Evolutionary conservation across 108 stramenopile genomes (phyloP), one percentile per base, ranked within the genome.

Genomic region (Nitzschia sp.): DNA sequence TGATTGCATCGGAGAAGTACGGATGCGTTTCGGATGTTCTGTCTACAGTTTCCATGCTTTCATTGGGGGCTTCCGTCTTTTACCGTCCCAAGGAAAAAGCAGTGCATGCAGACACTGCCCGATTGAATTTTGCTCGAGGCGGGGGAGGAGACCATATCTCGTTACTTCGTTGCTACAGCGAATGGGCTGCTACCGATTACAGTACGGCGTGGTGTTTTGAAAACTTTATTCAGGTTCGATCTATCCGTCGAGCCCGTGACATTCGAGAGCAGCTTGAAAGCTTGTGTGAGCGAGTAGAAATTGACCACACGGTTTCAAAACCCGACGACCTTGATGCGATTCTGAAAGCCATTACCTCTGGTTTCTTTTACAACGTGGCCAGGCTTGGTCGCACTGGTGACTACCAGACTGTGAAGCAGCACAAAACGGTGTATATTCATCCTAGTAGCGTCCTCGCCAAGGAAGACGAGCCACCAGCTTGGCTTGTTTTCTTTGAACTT

Each of bases 201-300:
- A 95, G 89, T 61, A 83, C 93, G 5, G 95, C 90, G 55, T 99
- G 99, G 99, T 99, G 99, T 80, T 95, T 96, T 76, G 99, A 99
- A 64, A 98, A 99, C 68, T 99, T 86, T 66, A 93, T 98, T 4
- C 99, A 99, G 74, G 90, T 97, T 4, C 82, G 88, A 27, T 95
- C 84, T 75, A 95, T 99, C 58, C 86, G 87, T 58, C 86, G 94
- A 54, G 99, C 99, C 15, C 75, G 98, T 23, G 99, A 98, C 61
- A 93, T 99, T 53, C 93, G 98, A 23, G 98, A 98, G 65, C 99
- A 99, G 77, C 85, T 99, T 28, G 96, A 95, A 69, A 95, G 95
- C 24, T 85, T 99, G 21, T 98, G 98, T 76, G 99, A 99, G 58
- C 79, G 99, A 54, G 98, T 99, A 11, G 99, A 99, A 82, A 90